Base-by-base conservation (phyloP, 495 filamentous ascomycete genomes). In the Hypoxylon lienhwacheense region DNA sequence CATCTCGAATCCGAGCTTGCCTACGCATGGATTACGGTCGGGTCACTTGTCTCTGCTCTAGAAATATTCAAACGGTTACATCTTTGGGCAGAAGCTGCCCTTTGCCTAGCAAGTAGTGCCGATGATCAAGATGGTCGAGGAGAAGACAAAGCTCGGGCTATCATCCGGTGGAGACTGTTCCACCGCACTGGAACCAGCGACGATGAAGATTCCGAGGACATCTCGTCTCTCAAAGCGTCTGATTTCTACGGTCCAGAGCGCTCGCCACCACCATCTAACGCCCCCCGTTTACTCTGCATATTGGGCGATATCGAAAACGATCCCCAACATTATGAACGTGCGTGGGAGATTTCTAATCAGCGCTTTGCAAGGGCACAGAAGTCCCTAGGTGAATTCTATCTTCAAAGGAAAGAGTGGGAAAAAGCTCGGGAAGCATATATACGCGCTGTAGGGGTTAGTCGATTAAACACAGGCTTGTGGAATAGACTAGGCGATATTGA, bases 51-150 rank as follows among this genome's bases (percentile, higher is more conserved):
- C 1, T 91, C 92, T 0, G 93, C 93, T 0, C 78, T 99, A 7
- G 93, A 96, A 41, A 97, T 99, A 61, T 99, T 96, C 71, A 91
- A 95, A 71, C 81, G 93, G 2, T 76, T 99, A 7, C 85, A 92
- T 36, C 86, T 99, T 72, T 97, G 92, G 91, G 87, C 93, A 7
- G 93, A 99, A 72, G 89, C 88, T 6, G 93, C 95, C 0, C 78
- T 99, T 1, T 99, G 93, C 68, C 89, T 86, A 66, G 77, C 78
- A 5, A 73, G 67, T 26, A 67, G 66, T 48, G 72, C 72, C 0
- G 87, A 85, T 1, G 90, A 95, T 28, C 77, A 84, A 33, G 72
- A 69, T 17, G 75, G 73, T 7, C 68, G 74, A 3, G 73, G 76
- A 2, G 93, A 97, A 70, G 87, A 86, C 14, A 93, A 91, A 66